phyloP scores from a whole-genome alignment of 2,329 filamentous ascomycete species.

The Acrocalymma vagum region DNA sequence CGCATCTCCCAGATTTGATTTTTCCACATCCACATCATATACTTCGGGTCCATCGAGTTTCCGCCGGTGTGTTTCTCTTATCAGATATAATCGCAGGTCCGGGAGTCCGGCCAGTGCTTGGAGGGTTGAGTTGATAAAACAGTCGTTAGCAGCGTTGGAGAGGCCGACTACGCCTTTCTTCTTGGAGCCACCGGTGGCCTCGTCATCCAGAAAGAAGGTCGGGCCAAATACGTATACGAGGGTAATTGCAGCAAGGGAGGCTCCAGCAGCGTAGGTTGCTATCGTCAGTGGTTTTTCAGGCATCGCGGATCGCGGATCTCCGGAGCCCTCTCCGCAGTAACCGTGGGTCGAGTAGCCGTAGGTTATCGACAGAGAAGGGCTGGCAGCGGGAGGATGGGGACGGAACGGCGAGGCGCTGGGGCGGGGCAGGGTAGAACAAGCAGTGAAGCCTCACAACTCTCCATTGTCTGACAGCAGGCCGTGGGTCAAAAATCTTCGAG shows the following conservation, averaged over 20 bases:
- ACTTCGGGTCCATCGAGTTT: constrained; percentile 79
- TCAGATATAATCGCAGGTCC: constrained; percentile 89
- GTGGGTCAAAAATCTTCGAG: constrained; percentile 17
- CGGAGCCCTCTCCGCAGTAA: constrained; percentile 27
- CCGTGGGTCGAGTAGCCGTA: constrained; percentile 24
- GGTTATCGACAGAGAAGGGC: no score
- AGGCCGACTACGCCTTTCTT: constrained; percentile 89
- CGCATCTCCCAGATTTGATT: constrained; percentile 51
- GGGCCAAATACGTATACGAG: constrained; percentile 97
- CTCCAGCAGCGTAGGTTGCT: constrained; percentile 92
- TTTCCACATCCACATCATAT: constrained; percentile 69
- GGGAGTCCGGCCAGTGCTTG: constrained; percentile 91
- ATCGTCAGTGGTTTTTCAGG: constrained; percentile 84
- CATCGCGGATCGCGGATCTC: constrained; percentile 61
- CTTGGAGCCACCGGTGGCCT: constrained; percentile 67
- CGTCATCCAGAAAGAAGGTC: constrained; percentile 93
- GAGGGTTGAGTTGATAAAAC: constrained; percentile 88
- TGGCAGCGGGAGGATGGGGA: constrained; percentile 1
- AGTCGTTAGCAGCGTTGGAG: constrained; percentile 84
- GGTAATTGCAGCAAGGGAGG: constrained; percentile 91
- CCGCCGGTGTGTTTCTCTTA: constrained; percentile 87
- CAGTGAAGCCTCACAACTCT: constrained; percentile 16
- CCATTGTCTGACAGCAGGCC: constrained; percentile 39
- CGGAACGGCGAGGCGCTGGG: neutral
- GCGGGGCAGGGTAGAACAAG: constrained; percentile 11